These are phyloP conservation scores for Limnomonas spitsbergensis DNA, from an alignment of 139 green algal species.

Conservation along the genomic window DNA sequence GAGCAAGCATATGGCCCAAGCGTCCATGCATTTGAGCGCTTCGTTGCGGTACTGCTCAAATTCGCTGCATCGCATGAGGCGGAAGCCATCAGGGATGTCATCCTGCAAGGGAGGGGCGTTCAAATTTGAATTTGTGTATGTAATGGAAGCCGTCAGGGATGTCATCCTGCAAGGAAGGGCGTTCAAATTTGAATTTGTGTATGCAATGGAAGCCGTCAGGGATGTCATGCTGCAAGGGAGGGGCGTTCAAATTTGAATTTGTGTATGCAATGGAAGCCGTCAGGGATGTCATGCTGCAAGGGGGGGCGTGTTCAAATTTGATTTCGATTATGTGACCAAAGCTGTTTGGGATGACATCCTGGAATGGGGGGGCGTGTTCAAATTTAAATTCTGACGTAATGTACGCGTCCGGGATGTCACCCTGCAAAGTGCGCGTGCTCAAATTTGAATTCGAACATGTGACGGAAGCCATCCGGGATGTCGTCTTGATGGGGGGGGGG, in stretches of 20 bases:
- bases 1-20: slow-evolving; percentile 2
- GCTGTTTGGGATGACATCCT: slow-evolving; percentile 12
- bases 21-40: background rate
- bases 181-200: background rate
- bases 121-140: too few relatives aligned
- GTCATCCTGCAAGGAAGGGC: too few relatives aligned
- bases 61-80: background rate
- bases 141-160: too few relatives aligned
- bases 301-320: slow-evolving; percentile 6
- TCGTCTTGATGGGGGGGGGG: too few relatives aligned
- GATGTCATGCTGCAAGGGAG: slow-evolving; percentile 6
- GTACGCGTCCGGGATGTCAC: too few relatives aligned
- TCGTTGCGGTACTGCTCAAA: slow-evolving; percentile 4
- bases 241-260: too few relatives aligned
- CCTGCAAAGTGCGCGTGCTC: too few relatives aligned
- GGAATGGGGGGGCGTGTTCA: background rate
- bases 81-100: slow-evolving; percentile 14
- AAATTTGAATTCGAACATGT: too few relatives aligned
- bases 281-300: too few relatives aligned
- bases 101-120: background rate
- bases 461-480: too few relatives aligned
- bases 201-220: background rate
- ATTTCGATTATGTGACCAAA: background rate
- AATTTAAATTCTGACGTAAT: too few relatives aligned
- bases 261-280: too few relatives aligned